These are phyloP conservation scores for Adansonia digitata DNA, from an alignment of 345 rosid genomes.

Conservation along the genomic window DNA sequence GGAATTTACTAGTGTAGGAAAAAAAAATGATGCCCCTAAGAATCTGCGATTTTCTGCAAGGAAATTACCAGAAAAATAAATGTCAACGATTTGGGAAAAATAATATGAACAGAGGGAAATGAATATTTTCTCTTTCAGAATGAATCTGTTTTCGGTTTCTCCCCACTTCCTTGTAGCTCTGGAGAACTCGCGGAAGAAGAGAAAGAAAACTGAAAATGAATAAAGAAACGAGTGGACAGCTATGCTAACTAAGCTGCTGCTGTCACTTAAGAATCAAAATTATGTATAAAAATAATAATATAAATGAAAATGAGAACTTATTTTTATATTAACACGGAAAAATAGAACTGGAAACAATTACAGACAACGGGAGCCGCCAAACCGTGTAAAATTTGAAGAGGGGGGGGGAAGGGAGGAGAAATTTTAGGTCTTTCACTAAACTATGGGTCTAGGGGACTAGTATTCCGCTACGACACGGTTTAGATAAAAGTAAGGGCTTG, in stretches of 20 bases:
- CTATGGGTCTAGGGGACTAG: neutral
- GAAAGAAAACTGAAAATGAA: constrained; percentile 14
- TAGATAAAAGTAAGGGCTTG: neutral
- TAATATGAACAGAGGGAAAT: constrained; percentile 3
- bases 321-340: neutral
- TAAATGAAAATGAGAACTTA: neutral
- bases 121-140: neutral
- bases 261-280: constrained; percentile 23
- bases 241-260: constrained; percentile 49
- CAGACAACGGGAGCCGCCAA: constrained; percentile 41
- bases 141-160: constrained; percentile 16
- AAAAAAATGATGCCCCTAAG: neutral
- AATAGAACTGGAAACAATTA: constrained; percentile 15
- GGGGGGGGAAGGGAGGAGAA: too few relatives aligned
- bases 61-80: constrained; percentile 14
- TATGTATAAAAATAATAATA: neutral
- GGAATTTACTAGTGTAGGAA: neutral
- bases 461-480: constrained; percentile 13
- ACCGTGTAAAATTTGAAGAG: neutral
- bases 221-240: constrained; percentile 68
- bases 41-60: constrained; percentile 14
- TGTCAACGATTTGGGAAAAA: neutral
- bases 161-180: constrained; percentile 26
- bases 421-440: constrained; percentile 1
- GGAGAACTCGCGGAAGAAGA: constrained; percentile 38